These are phyloP conservation scores for Pythium dissimile DNA, from an alignment of 352 stramenopile genomes.

Conservation along the genomic window DNA sequence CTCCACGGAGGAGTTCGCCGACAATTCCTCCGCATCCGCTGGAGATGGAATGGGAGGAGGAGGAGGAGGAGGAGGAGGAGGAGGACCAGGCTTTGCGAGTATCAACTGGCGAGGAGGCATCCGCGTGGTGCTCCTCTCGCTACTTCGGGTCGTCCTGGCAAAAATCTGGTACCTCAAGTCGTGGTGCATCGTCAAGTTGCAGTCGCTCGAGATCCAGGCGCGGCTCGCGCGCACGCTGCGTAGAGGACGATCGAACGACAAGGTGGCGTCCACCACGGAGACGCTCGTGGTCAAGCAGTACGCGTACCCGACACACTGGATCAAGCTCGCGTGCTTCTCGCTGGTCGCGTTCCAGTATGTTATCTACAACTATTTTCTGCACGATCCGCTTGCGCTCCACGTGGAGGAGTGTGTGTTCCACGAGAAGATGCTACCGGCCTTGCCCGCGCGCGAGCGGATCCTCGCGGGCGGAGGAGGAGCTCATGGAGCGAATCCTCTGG, in stretches of 20 bases:
- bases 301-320: conserved; percentile 62
- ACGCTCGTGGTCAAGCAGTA: conserved; percentile 48
- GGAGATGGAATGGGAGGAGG: no score
- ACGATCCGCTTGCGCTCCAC: conserved; percentile 40
- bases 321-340: conserved; percentile 51
- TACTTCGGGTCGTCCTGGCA: conserved; percentile 7
- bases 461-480: conserved; percentile 20
- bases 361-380: conserved; percentile 48
- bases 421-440: conserved; percentile 36
- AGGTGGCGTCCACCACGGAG: conserved; percentile 13
- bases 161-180: conserved; percentile 18
- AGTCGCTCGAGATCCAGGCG: conserved; percentile 8
- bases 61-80: no score
- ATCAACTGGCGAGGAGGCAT: background rate
- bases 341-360: conserved; percentile 45
- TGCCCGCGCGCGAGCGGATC: conserved; percentile 22
- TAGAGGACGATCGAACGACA: conserved; percentile 7
- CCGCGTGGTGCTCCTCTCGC: background rate
- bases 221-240: conserved; percentile 24
- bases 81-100: background rate
- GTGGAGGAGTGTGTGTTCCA: conserved; percentile 69
- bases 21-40: background rate
- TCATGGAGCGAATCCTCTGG: background rate
- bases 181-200: conserved; percentile 22
- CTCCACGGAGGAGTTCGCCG: background rate